Base-by-base conservation (phyloP, 176 grass and related monocot genomes). In the Ensete glaucum region DNA sequence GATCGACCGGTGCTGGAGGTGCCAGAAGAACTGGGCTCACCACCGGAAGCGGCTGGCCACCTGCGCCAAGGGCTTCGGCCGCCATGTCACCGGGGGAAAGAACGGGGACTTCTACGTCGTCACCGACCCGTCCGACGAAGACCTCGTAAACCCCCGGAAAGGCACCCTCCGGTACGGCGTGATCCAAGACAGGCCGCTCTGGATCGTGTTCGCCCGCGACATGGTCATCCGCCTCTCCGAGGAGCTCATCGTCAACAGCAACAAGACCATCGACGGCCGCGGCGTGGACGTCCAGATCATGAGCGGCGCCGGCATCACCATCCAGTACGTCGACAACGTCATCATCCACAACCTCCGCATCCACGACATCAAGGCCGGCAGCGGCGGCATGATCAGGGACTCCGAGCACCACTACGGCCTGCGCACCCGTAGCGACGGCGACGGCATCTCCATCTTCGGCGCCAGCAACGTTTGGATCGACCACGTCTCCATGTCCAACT, bases 1-100 rank as follows among this genome's bases (percentile, higher is more conserved):
- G 6, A 96, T 96, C 85, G 92, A 96, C 86, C 80, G 92, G 49
- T 96, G 92, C 79, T 96, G 92, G 92, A 76, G 92, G 43, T 96
- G 92, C 86, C 57, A n/a, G 22, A 20, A 22, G 54, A 9, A 62
- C 7, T 58, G 58, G 24, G 22, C 24, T 7, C 27, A 78, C 20
- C 51, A 78, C 23, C 75, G 75, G 58, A 78, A 78, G 21, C 75
- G 22, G n/a, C 56, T 78, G 21, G 75, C 75, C 57, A 78, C 6
- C 3, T 78, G 75, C 55, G 75, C 50, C 24, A 59, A 65, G 54
- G 75, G 75, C n/a, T 78, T 78, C 55, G 75, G 58, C 19, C 25
- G 53, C 17, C 25, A 63, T 4, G 52, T 50, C 57, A 78, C 75
- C 24, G 75, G 75, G n/a, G 75, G 75, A 20, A 11, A 17, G 49